phyloP scores from a whole-genome alignment of 148 eudicot genomes.

The Cornus kousa region DNA sequence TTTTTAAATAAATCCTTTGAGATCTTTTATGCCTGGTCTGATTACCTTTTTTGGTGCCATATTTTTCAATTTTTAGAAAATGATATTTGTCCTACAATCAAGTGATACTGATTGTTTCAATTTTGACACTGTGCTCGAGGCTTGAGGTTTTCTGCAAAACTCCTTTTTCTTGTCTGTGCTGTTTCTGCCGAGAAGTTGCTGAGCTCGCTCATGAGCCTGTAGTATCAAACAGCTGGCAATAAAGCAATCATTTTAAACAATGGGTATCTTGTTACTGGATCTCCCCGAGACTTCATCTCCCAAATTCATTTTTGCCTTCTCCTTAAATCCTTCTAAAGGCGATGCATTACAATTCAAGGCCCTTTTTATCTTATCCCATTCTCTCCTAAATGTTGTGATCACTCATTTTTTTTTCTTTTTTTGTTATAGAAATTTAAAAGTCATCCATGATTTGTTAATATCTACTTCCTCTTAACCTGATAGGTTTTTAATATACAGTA shows the following conservation, averaged over 20 bases:
- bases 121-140: neutral
- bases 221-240: neutral
- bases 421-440: neutral
- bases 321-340: neutral
- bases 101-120: neutral
- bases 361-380: neutral
- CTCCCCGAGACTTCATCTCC: too few species aligned
- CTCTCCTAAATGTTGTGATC: neutral
- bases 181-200: neutral
- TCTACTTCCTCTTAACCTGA: neutral
- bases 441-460: neutral
- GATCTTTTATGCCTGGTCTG: neutral
- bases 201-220: neutral
- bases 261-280: too few species aligned
- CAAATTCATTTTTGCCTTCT: neutral
- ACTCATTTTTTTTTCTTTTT: neutral
- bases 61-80: neutral
- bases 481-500: neutral
- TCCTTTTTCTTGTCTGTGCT: neutral
- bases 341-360: neutral
- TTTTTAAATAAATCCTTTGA: neutral
- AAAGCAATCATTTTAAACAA: too few species aligned
- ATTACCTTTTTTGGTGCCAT: neutral
- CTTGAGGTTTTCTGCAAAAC: neutral
- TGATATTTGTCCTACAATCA: neutral